These are phyloP conservation scores for Elsinoe australis DNA, from an alignment of 2,329 filamentous ascomycete species.

Conservation along the genomic window DNA sequence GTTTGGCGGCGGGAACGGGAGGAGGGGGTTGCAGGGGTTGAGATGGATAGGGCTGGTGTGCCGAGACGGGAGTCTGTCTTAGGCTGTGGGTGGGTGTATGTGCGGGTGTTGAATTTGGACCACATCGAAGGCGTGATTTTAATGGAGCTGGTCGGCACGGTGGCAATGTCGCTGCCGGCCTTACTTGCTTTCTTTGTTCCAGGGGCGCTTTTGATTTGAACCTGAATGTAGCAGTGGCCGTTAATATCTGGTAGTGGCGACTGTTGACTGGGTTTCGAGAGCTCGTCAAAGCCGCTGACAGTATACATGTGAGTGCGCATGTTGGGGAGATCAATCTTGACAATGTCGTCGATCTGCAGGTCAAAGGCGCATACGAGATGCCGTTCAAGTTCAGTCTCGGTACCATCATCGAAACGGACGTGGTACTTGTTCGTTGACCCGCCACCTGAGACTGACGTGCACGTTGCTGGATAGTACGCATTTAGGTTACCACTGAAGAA, in stretches of 20 bases:
- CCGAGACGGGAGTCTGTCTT: constrained; percentile 4
- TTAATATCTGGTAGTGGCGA: constrained; percentile 35
- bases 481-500: constrained; percentile 46
- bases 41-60: constrained; percentile 27
- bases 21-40: constrained; percentile 41
- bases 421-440: constrained; percentile 41
- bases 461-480: constrained; percentile 55
- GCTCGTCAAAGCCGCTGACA: constrained; percentile 38
- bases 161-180: constrained; percentile 27
- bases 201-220: constrained; percentile 33
- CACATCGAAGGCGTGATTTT: constrained; percentile 41
- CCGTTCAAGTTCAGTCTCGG: constrained; percentile 35
- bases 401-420: constrained; percentile 44
- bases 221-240: constrained; percentile 35
- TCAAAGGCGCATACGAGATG: constrained; percentile 36
- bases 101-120: constrained; percentile 34
- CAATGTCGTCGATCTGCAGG: constrained; percentile 37
- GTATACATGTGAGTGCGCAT: constrained; percentile 41
- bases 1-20: constrained; percentile 41
- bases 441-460: constrained; percentile 28
- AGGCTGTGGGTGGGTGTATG: constrained; percentile 26
- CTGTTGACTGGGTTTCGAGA: constrained; percentile 14
- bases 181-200: neutral
- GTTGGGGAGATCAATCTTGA: constrained; percentile 40
- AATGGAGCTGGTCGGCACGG: constrained; percentile 35